Base-by-base conservation (phyloP, 1,284 basidiomycete species). In the Exobasidium rhododendri region DNA sequence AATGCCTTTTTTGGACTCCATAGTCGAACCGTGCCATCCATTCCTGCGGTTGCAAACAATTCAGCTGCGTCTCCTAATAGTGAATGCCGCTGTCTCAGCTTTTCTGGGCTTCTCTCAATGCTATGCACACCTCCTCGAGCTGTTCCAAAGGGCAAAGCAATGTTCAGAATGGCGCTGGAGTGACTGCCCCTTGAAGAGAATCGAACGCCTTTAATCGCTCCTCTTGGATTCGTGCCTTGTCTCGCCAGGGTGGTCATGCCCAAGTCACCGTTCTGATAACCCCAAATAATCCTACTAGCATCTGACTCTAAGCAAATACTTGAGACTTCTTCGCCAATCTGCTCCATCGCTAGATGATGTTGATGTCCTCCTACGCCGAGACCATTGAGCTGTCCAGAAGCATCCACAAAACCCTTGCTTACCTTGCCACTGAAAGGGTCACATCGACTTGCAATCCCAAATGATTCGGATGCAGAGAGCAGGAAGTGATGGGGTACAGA, bases 271-370 rank as follows among this genome's bases (percentile, higher is more conserved):
- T 84, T 85, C 32, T 83, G 82, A 70, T 86, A 88, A 1, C 90
- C 91, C 91, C 91, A 92, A 5, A 86, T 81, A 28, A 90, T 83
- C 59, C 85, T 85, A 6, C 85, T 88, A 0, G 88, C 87, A 22
- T 86, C 85, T 1, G 88, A 87, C 50, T 86, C 85, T 0, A 86
- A 86, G 10, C 84, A 76, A 56, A 78, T 62, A 26, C 64, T 61
- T 14, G 86, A 85, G 10, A 89, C 84, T 61, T 89, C 84, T 3
- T 88, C 88, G 5, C 85, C 84, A 3, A 13, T 28, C 68, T 90
- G 88, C 68, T 91, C 89, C 20, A 85, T 84, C 69, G 91, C 89
- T 1, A 88, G 89, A 40, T 10, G 35, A 17, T 40, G 35, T 40
- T 40, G 35, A n/a, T n/a, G n/a, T 69, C 91, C 90, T 3, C 88